phyloP scores from a whole-genome alignment of 495 filamentous ascomycete genomes.

The Podospora australis region DNA sequence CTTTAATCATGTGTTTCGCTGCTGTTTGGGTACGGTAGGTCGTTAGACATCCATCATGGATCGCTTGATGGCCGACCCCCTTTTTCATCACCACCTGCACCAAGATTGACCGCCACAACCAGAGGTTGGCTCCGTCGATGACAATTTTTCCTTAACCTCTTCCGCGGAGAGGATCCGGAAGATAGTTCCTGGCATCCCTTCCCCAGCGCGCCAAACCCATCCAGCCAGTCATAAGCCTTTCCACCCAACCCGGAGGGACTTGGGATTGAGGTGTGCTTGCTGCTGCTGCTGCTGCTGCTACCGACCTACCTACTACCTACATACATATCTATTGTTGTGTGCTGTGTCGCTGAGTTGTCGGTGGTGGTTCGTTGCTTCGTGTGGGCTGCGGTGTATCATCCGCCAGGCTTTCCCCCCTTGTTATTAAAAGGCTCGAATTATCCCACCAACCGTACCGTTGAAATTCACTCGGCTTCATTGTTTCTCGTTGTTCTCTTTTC shows the following conservation, averaged over 20 bases:
- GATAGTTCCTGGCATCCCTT: background rate
- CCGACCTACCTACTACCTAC: too few relatives aligned
- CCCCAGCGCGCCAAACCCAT: slow-evolving; percentile 8
- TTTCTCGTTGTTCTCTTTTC: background rate
- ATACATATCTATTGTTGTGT: background rate
- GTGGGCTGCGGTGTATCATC: slow-evolving; percentile 9
- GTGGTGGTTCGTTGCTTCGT: too few relatives aligned
- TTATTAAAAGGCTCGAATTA: slow-evolving; percentile 18
- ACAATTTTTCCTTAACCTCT: background rate
- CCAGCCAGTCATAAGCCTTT: slow-evolving; percentile 4
- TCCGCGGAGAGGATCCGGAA: slow-evolving; percentile 1
- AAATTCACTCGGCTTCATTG: background rate
- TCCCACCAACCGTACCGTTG: slow-evolving; percentile 15
- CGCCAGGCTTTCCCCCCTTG: background rate
- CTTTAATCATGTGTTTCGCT: too few relatives aligned
- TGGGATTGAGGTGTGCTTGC: background rate
- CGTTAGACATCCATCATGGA: too few relatives aligned
- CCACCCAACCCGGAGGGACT: background rate
- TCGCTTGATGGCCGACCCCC: too few relatives aligned
- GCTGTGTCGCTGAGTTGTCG: too few relatives aligned
- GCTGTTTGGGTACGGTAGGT: too few relatives aligned
- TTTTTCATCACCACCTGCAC: too few relatives aligned
- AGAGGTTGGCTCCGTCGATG: background rate
- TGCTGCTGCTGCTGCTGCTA: too few relatives aligned
- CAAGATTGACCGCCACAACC: slow-evolving; percentile 2